Base-by-base conservation (phyloP, 192 early-diverging fungal genomes). In the Phycomyces nitens region DNA sequence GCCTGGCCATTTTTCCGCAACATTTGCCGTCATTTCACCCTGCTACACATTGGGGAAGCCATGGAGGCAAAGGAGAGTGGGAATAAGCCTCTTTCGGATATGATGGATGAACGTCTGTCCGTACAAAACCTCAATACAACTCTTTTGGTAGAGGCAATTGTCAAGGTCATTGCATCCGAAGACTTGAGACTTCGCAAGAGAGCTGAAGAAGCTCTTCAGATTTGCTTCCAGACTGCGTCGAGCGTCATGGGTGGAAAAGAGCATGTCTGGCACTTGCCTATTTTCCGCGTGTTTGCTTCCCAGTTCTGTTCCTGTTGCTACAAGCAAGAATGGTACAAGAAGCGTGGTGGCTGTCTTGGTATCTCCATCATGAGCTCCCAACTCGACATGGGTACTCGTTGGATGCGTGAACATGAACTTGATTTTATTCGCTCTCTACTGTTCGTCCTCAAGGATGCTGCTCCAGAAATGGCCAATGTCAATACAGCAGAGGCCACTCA, bases 351-450 rank as follows among this genome's bases (percentile, higher is more conserved):
- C 2, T 95, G 94, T 70, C 73, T 80, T 29, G 96, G 97, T 0
- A 94, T 99, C 43, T 84, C 86, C 0, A 80, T 96, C 50, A 81
- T 94, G 53, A 88, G 85, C 47, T 85, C 89, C 0, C 80, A 93
- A 63, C 81, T 99, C 29, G 84, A 90, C 22, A 78, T 99, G 73
- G 92, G 94, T 6, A 82, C 83, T 16, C 77, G 84, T 29, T 99
- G 97, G 97, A 88, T 97, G 80, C 71, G 92, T n/a, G 90, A 91
- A 29, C 94, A 95, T 69, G 88, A 97, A 58, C 72, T 98, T 9
- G 97, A 98, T 62, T 95, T 97, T 68, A 89, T 93, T 66, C 91
- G 92, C 62, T 89, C 94, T 0, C 71, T 99, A 16, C 71, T 99
- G 5, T 98, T 94, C 64, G 90, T 98, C 18, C 84, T 99, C 11